A percentile compares a stretch with the other conserved stretches of the same genome.
Evolutionary conservation across 208 protist species (phyloP).

Genomic region (Trypanosoma vivax): DNA sequence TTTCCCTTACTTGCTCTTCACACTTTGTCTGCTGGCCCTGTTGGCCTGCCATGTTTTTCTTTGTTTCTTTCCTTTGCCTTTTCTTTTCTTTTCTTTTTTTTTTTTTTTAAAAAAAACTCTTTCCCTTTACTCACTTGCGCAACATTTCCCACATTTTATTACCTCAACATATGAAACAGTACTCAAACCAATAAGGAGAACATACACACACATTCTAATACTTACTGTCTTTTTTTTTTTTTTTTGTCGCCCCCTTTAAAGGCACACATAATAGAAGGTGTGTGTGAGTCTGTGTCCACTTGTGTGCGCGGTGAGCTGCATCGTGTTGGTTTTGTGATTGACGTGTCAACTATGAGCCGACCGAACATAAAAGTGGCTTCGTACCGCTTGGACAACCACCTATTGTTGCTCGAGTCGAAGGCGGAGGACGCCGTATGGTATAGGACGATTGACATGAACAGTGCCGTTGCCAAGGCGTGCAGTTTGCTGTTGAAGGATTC

Average conservation of each 20-base stretch:
- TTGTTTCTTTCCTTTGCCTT: neutral
- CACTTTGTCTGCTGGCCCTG: neutral
- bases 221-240: slow-evolving; percentile 15
- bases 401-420: neutral
- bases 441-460: no score
- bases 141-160: no score
- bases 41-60: slow-evolving; percentile 6
- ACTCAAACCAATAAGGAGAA: no score
- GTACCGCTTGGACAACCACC: neutral
- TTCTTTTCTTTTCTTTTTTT: slow-evolving; percentile 1
- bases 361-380: slow-evolving; percentile 3
- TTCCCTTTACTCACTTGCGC: no score
- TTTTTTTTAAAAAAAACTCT: no score
- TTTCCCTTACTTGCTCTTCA: neutral
- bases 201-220: neutral
- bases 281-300: neutral
- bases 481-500: neutral
- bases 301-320: no score
- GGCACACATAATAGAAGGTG: neutral
- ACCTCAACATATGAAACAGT: no score
- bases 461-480: neutral
- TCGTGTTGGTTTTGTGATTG: no score
- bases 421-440: neutral
- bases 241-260: neutral
- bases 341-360: no score